A percentile compares a stretch with the other conserved stretches of the same genome.
Conservation (phyloP, 257 asterid species). For the Salvia rosmarinus region DNA sequence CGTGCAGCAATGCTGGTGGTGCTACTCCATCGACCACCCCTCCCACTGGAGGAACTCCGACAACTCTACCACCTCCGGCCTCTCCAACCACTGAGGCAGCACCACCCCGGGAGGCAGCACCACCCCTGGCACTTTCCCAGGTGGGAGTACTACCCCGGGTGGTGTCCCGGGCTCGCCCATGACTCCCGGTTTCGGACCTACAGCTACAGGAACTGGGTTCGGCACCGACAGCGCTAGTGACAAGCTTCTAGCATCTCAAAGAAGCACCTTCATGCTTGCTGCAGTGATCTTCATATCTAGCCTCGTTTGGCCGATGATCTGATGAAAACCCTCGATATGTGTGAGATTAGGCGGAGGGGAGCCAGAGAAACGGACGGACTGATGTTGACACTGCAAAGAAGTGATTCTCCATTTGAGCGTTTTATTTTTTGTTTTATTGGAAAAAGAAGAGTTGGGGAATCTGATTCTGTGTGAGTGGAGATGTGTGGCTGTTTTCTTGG, state of each 20-base stretch:
- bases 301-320: conserved; percentile 26
- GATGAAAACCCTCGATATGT: background rate
- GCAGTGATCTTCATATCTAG: conserved; percentile 29
- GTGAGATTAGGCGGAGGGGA: conserved; percentile 7
- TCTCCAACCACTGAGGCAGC: conserved; percentile 9
- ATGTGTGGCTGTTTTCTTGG: conserved; percentile 27
- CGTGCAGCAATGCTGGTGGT: conserved; percentile 44
- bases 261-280: conserved; percentile 26
- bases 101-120: background rate
- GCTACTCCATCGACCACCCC: conserved; percentile 34
- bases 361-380: background rate
- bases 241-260: conserved; percentile 19
- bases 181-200: conserved; percentile 46
- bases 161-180: conserved; percentile 34
- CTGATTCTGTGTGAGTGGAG: conserved; percentile 45
- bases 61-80: background rate
- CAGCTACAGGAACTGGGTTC: conserved; percentile 47
- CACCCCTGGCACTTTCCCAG: conserved; percentile 30
- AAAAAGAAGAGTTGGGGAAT: conserved; percentile 33
- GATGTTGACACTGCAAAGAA: background rate
- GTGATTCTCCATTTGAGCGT: conserved; percentile 16
- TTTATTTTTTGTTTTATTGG: background rate
- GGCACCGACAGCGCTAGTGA: conserved; percentile 28
- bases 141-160: conserved; percentile 24
- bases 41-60: conserved; percentile 38